A percentile compares a stretch with the other conserved stretches of the same genome.
phyloP scores from a whole-genome alignment of 202 grass and related monocot species.

The Carex arenaria region DNA sequence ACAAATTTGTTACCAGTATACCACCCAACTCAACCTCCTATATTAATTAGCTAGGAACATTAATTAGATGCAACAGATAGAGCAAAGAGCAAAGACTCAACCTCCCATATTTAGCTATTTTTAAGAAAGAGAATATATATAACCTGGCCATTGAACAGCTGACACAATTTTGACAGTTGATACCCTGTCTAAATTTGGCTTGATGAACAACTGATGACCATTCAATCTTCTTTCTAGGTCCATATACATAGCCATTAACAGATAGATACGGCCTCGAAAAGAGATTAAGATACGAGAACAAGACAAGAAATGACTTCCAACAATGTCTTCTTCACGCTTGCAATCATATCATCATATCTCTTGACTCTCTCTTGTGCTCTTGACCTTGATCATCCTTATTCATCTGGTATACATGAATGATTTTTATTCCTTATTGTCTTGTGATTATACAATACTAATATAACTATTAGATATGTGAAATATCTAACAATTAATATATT shows the following conservation, averaged over 20 bases:
- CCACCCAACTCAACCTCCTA: no score
- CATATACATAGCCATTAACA: conserved; percentile 12
- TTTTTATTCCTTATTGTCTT: background rate
- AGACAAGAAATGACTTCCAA: conserved; percentile 10
- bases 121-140: conserved; percentile 3
- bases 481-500: background rate
- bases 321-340: conserved; percentile 19
- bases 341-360: conserved; percentile 22
- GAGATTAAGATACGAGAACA: background rate
- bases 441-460: background rate
- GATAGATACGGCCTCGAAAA: background rate
- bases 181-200: conserved; percentile 19
- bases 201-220: conserved; percentile 3
- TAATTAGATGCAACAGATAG: background rate
- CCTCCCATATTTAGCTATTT: conserved; percentile 8
- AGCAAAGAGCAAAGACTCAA: background rate
- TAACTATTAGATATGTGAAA: background rate
- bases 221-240: conserved; percentile 12
- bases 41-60: no score
- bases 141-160: conserved; percentile 22
- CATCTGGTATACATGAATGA: background rate
- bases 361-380: background rate
- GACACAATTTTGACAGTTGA: conserved; percentile 16
- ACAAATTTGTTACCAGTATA: background rate
- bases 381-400: background rate